A percentile compares a stretch with the other conserved stretches of the same genome.
Evolutionary conservation across 2,329 filamentous ascomycete genomes (phyloP).

Genomic region (Domatiomyces catenatus): DNA sequence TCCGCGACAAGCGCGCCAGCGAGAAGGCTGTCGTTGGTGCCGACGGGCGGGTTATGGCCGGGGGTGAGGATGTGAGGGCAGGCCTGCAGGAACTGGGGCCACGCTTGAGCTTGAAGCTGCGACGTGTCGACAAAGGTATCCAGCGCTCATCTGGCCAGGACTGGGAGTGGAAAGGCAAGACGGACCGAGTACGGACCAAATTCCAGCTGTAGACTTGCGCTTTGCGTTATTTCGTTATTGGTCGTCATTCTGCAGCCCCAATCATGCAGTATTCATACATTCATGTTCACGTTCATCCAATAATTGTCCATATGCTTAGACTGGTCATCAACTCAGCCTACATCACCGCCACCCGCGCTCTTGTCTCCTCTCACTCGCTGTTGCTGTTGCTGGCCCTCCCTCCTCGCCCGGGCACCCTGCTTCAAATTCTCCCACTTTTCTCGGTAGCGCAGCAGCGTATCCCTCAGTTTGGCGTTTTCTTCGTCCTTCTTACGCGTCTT

Average conservation of each 20-base stretch:
- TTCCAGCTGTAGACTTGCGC: slow-evolving; percentile 58
- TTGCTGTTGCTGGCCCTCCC: slow-evolving; percentile 18
- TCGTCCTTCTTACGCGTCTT: slow-evolving; percentile 48
- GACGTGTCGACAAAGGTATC: slow-evolving; percentile 81
- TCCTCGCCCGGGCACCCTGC: slow-evolving; percentile 40
- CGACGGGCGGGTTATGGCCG: slow-evolving; percentile 70
- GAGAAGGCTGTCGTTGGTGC: slow-evolving; percentile 74
- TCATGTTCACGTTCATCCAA: background rate
- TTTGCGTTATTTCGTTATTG: background rate
- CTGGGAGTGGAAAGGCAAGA: slow-evolving; percentile 92
- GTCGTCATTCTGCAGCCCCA: background rate
- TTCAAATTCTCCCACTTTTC: slow-evolving; percentile 56
- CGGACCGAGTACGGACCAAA: slow-evolving; percentile 85
- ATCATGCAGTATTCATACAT: background rate
- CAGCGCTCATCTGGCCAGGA: slow-evolving; percentile 61
- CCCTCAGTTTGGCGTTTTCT: slow-evolving; percentile 45
- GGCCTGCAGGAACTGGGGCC: slow-evolving; percentile 86
- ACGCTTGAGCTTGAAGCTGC: slow-evolving; percentile 68
- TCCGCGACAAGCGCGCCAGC: slow-evolving; percentile 70
- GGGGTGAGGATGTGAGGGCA: slow-evolving; percentile 69
- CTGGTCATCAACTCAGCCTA: background rate
- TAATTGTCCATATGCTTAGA: too few relatives aligned
- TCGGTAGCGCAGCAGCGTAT: slow-evolving; percentile 40
- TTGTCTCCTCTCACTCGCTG: background rate
- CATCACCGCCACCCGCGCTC: background rate